These are phyloP conservation scores for Lodderomyces metapsilosis DNA, from an alignment of 1,139 yeast species.

Conservation along the genomic window DNA sequence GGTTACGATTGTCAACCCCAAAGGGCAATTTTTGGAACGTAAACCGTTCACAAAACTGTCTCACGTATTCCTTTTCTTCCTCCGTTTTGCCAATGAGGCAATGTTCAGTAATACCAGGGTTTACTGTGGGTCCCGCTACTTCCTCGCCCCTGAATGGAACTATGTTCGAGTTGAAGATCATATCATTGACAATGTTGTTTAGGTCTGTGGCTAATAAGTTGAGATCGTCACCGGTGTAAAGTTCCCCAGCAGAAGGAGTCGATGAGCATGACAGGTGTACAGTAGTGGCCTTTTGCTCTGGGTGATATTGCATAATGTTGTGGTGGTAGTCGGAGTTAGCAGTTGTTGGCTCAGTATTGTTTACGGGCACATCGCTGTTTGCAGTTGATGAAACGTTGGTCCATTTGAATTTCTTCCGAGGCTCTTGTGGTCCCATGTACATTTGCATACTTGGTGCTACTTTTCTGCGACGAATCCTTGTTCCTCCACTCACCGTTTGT, in stretches of 20 bases:
- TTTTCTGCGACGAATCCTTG: conserved; percentile 1
- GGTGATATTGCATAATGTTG: too few relatives aligned
- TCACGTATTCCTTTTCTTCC: conserved; percentile 46
- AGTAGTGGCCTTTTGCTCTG: not conserved
- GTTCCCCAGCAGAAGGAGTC: conserved; percentile 6
- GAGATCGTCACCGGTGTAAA: conserved; percentile 26
- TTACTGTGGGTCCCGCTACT: conserved; percentile 12
- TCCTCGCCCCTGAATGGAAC: conserved; percentile 5
- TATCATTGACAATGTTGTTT: conserved; percentile 33
- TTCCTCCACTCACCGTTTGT: conserved; percentile 5
- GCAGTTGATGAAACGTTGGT: not conserved
- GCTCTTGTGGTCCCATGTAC: conserved; percentile 12
- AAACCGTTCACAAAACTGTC: conserved; percentile 53
- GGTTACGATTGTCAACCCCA: conserved; percentile 37
- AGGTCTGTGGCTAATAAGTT: conserved; percentile 31
- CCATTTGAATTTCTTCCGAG: conserved; percentile 7
- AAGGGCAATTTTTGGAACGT: conserved; percentile 57
- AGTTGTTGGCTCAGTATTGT: not conserved
- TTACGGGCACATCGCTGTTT: not conserved
- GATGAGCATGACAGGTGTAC: not conserved
- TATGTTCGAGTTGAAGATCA: conserved; percentile 26
- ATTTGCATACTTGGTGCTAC: conserved; percentile 15
- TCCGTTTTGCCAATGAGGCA: conserved; percentile 31
- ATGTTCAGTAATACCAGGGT: conserved; percentile 21
- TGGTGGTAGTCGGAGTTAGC: too few relatives aligned